Evolutionary conservation across 2,329 filamentous ascomycete genomes (phyloP).

Genomic region (Cladophialophora bantiana): DNA sequence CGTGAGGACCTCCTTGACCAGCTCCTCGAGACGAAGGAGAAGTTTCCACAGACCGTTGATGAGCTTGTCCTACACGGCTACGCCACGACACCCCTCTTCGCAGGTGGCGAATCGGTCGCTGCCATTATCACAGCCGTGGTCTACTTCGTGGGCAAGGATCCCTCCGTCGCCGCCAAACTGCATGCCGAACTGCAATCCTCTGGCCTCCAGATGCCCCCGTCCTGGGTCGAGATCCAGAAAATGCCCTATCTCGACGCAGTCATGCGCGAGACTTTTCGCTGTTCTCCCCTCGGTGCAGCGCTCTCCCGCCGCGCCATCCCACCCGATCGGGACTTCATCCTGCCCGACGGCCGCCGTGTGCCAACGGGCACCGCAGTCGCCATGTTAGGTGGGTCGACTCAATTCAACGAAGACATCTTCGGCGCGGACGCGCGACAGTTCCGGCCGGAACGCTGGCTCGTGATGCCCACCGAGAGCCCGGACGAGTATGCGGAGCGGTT

Average conservation of each 20-base stretch:
- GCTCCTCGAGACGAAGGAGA: slow-evolving; percentile 37
- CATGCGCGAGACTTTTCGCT: slow-evolving; percentile 34
- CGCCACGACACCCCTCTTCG: slow-evolving; percentile 43
- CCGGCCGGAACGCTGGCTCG: slow-evolving; percentile 28
- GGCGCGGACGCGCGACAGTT: slow-evolving; percentile 22
- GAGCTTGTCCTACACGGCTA: slow-evolving; percentile 44
- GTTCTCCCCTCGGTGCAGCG: slow-evolving; percentile 27
- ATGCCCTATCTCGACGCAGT: slow-evolving; percentile 18
- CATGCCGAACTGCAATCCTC: slow-evolving; percentile 39
- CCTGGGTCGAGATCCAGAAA: slow-evolving; percentile 24
- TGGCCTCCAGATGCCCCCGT: slow-evolving; percentile 27
- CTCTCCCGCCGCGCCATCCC: slow-evolving; percentile 16
- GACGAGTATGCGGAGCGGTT: slow-evolving; percentile 17
- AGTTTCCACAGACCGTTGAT: slow-evolving; percentile 39
- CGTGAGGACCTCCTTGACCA: slow-evolving; percentile 38
- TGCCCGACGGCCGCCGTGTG: slow-evolving; percentile 11
- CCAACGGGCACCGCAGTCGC: slow-evolving; percentile 21
- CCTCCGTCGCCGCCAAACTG: slow-evolving; percentile 40
- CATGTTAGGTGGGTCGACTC: slow-evolving; percentile 30
- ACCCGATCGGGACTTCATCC: slow-evolving; percentile 10
- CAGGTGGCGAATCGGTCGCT: slow-evolving; percentile 48
- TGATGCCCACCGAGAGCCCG: neutral
- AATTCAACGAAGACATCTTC: slow-evolving; percentile 49
- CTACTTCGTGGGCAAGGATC: slow-evolving; percentile 44
- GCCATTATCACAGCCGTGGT: slow-evolving; percentile 44